Evolutionary conservation across 345 rosid genomes (phyloP).

Genomic region (Brassica juncea): DNA sequence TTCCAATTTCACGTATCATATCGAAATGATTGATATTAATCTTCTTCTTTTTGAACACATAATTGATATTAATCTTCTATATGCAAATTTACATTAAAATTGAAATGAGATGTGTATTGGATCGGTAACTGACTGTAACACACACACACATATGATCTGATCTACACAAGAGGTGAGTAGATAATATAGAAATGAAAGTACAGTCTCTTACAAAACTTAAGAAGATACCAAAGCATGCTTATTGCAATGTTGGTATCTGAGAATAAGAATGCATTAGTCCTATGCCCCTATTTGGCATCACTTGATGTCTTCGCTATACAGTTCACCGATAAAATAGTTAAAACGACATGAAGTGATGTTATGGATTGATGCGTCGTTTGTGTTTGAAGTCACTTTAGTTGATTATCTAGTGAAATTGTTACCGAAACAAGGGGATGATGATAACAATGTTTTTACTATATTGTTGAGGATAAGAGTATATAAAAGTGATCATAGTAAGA

Average conservation of each 20-base stretch:
- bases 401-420: background rate
- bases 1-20: too few relatives aligned
- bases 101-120: background rate
- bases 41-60: too few relatives aligned
- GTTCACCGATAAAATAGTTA: background rate
- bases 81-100: background rate
- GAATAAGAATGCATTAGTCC: background rate
- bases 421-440: constrained; percentile 9
- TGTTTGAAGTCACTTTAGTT: background rate
- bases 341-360: too few relatives aligned
- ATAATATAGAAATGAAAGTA: background rate
- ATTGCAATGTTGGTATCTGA: too few relatives aligned
- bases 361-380: too few relatives aligned
- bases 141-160: background rate
- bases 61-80: background rate
- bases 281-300: background rate
- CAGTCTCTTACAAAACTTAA: background rate
- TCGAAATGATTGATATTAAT: too few relatives aligned
- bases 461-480: background rate
- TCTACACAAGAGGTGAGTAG: background rate
- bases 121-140: background rate
- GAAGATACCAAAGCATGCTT: background rate
- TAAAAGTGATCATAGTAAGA: constrained; percentile 22
- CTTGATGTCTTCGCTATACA: background rate
- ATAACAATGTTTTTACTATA: background rate